Conservation (phyloP, 148 eudicot species). For the Chenopodium quinoa region DNA sequence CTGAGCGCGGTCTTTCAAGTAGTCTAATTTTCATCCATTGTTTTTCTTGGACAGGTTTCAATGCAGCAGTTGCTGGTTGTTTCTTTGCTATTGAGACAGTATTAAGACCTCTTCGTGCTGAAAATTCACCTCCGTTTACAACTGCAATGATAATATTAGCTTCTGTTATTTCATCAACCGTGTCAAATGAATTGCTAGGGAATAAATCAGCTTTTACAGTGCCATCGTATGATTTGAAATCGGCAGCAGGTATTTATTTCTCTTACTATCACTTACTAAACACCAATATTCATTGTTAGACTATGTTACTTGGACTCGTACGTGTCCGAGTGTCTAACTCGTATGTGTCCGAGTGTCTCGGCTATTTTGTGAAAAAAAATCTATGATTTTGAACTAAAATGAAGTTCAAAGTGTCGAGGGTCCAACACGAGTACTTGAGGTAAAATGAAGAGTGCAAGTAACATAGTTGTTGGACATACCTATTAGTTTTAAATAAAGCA, state of each 20-base stretch:
- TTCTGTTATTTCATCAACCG: conserved; percentile 92
- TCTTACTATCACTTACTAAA: background rate
- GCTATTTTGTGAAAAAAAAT: too few relatives aligned
- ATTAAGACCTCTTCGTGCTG: conserved; percentile 87
- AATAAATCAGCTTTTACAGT: conserved; percentile 95
- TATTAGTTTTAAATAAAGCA: background rate
- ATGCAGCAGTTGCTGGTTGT: conserved; percentile 97
- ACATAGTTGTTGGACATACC: background rate
- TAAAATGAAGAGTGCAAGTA: too few relatives aligned
- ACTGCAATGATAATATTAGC: conserved; percentile 97
- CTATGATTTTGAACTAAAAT: too few relatives aligned
- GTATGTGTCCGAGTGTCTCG: too few relatives aligned
- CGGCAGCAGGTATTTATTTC: conserved; percentile 80
- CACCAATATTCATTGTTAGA: background rate
- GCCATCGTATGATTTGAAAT: conserved; percentile 91
- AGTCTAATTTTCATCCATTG: background rate
- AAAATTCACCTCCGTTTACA: conserved; percentile 96
- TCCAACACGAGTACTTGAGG: too few relatives aligned
- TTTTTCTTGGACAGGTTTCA: conserved; percentile 58
- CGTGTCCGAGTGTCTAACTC: too few relatives aligned
- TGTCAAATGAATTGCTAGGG: conserved; percentile 82
- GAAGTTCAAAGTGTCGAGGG: too few relatives aligned
- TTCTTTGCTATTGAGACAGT: conserved; percentile 98
- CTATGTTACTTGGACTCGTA: background rate
- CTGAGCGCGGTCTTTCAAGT: background rate